Conservation (phyloP, 208 protist species). For the Wallacemonas sp. region DNA sequence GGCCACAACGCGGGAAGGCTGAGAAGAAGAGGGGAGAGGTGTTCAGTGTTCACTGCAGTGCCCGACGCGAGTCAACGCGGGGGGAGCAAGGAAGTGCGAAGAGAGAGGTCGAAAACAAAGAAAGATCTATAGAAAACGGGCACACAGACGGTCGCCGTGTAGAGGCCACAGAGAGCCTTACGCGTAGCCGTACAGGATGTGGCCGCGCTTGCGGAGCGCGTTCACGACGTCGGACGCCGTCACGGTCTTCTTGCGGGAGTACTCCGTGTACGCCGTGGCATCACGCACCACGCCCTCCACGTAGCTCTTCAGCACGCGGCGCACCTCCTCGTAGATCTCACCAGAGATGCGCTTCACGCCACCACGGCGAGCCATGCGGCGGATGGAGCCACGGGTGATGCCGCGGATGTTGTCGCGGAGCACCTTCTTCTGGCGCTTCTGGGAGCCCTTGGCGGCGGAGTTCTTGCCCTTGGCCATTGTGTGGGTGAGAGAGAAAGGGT, state of each 20-base stretch:
- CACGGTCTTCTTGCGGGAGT: constrained; percentile 80
- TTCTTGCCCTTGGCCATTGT: constrained; percentile 3
- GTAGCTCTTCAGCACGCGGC: constrained; percentile 80
- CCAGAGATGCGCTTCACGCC: constrained; percentile 90
- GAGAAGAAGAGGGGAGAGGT: too few relatives aligned
- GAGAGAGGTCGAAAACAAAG: constrained; percentile 1
- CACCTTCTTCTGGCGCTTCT: constrained; percentile 87
- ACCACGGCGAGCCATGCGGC: constrained; percentile 89
- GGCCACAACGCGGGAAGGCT: too few relatives aligned
- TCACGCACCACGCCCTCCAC: constrained; percentile 82
- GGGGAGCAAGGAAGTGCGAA: too few relatives aligned
- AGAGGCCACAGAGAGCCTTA: constrained; percentile 5
- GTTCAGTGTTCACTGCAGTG: too few relatives aligned
- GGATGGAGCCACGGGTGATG: constrained; percentile 85
- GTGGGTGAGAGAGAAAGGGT: not conserved
- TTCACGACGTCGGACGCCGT: constrained; percentile 87
- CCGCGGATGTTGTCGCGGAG: constrained; percentile 85
- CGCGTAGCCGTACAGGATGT: constrained; percentile 90
- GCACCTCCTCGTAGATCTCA: constrained; percentile 69
- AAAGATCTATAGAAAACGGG: not conserved
- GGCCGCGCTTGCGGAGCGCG: constrained; percentile 84
- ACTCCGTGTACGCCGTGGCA: constrained; percentile 84
- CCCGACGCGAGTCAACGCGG: too few relatives aligned
- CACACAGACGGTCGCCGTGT: not conserved
- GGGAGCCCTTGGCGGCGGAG: constrained; percentile 48